phyloP scores from a whole-genome alignment of 2,329 filamentous ascomycete genomes.

The Scleromitrula shiraiana region DNA sequence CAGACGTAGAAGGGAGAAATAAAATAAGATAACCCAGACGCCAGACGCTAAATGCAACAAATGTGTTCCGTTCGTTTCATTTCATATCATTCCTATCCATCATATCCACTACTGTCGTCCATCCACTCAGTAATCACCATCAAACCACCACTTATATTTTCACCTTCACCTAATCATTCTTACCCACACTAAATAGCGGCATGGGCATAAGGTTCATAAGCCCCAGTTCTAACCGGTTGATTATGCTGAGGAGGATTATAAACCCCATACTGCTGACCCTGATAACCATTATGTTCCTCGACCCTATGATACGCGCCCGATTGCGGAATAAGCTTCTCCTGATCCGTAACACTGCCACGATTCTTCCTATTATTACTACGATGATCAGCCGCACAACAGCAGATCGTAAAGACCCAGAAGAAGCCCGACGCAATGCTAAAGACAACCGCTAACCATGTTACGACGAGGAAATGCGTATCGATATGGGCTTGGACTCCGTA shows the following conservation, averaged over 20 bases:
- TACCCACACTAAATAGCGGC: conserved; percentile 34
- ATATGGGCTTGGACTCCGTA: conserved; percentile 64
- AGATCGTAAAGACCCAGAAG: conserved; percentile 88
- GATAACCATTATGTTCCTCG: conserved; percentile 28
- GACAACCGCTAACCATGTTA: conserved; percentile 72
- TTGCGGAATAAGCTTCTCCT: conserved; percentile 25
- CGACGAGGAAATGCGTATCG: conserved; percentile 61
- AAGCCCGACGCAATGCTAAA: conserved; percentile 68
- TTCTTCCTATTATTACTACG: conserved; percentile 14
- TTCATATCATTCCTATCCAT: neutral
- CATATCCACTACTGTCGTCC: too few species aligned
- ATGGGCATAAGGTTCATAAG: conserved; percentile 59
- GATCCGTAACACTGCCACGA: conserved; percentile 16
- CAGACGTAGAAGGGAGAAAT: neutral
- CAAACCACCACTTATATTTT: neutral
- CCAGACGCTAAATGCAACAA: conserved; percentile 11
- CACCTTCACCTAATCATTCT: neutral
- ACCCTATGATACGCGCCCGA: conserved; percentile 38
- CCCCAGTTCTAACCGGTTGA: conserved; percentile 35
- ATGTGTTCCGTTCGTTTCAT: neutral
- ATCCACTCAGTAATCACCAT: too few species aligned
- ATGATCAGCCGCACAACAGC: conserved; percentile 59
- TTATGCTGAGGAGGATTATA: conserved; percentile 34
- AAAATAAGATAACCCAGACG: conserved; percentile 4
- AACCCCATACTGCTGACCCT: conserved; percentile 31